Conservation (phyloP, 495 filamentous ascomycete species). For the Penicillium herquei region DNA sequence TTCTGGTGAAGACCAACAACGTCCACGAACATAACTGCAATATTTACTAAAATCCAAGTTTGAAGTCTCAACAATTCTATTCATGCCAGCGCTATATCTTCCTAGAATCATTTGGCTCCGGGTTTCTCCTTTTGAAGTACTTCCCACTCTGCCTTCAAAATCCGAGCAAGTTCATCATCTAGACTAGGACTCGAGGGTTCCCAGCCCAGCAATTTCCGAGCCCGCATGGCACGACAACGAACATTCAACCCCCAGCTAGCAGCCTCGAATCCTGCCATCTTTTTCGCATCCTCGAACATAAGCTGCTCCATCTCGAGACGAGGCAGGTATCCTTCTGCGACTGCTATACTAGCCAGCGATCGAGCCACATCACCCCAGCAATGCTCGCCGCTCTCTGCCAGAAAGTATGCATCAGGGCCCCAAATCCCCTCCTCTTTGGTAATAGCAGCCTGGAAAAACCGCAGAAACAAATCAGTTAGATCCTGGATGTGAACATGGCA, state of each 20-base stretch:
- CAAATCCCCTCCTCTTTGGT: neutral
- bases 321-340: neutral
- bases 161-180: neutral
- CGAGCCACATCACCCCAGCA: neutral
- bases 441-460: neutral
- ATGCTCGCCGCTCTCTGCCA: neutral
- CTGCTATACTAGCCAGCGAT: neutral
- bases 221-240: constrained; percentile 1
- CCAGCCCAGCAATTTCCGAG: neutral
- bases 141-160: no score
- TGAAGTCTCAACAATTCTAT: no score
- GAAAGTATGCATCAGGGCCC: neutral
- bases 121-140: neutral
- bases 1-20: no score
- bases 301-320: neutral
- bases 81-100: no score
- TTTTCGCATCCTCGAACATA: neutral
- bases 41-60: no score
- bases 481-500: neutral
- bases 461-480: neutral
- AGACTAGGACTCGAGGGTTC: neutral
- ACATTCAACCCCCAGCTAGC: constrained; percentile 1
- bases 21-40: no score
- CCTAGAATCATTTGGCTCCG: no score
- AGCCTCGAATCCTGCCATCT: constrained; percentile 3